Base-by-base conservation (phyloP, 441 rosid species). In the Euphorbia schlechtendalii region DNA sequence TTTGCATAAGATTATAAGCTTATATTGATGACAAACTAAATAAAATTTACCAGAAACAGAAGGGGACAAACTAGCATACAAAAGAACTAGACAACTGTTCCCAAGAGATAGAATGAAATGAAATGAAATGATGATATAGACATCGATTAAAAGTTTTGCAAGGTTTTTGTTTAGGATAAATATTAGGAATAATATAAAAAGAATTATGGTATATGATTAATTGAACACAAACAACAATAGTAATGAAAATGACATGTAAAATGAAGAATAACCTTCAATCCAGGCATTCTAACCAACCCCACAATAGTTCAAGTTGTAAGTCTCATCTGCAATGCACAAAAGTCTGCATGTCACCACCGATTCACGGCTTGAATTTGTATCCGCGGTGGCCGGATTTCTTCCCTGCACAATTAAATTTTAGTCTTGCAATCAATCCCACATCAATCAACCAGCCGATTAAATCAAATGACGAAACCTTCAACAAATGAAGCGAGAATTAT, bases 241-340 rank as follows among this genome's bases (percentile, higher is more conserved):
- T 60, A 30, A 52, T 5, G 14, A 40, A 5, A 40, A 3, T 11
- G 43, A 61, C 18, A n/a, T 15, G 21, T 61, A 22, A 68, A 71
- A 69, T 57, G 66, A 58, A 58, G 14, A 69, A 71, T n/a, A n/a
- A n/a, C n/a, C n/a, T n/a, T n/a, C n/a, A n/a, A n/a, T n/a, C n/a
- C n/a, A n/a, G n/a, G n/a, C 97, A 90, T 90, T 86, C 88, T 97
- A 75, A 93, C 90, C 99, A 97, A 93, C 96, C 90, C 99, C 60
- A 93, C 96, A 73, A 97, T 97, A 77, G 99, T 93, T 86, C 99
- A 97, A 80, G 96, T 93, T 69, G 99, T 90, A 80, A 93, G 96
- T 88, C 77, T 93, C 96, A 83, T 93, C 99, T 79, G 99, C 99
- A 86, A 90, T 86, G 88, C 97, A 86, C 97, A 93, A 83, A 82